Evolutionary conservation across 176 grass and related monocot species (phyloP).

Genomic region (Eleusine coracana): DNA sequence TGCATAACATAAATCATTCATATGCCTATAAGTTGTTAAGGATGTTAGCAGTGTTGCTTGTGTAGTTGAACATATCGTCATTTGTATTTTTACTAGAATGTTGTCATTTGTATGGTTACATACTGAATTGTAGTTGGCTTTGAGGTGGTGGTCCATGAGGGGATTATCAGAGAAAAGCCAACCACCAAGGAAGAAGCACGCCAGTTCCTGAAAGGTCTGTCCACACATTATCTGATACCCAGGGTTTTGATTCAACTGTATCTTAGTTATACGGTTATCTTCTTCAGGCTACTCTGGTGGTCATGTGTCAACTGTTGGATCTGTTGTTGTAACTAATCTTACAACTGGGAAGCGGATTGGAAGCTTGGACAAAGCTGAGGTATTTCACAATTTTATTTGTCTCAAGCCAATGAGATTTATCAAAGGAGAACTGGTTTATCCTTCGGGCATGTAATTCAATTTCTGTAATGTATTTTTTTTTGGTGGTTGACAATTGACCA

Average conservation of each 20-base stretch:
- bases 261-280: conserved; percentile 4
- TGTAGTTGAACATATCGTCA: conserved; percentile 22
- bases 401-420: background rate
- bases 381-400: conserved; percentile 22
- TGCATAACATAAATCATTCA: conserved; percentile 4
- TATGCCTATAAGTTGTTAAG: conserved; percentile 5
- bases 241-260: conserved; percentile 24
- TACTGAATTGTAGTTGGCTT: conserved; percentile 72
- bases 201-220: conserved; percentile 86
- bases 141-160: conserved; percentile 96
- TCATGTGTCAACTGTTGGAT: conserved; percentile 92
- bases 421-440: background rate
- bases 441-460: background rate
- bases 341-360: conserved; percentile 69
- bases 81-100: conserved; percentile 19
- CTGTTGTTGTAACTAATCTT: conserved; percentile 85
- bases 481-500: conserved; percentile 15
- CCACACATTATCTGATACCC: background rate
- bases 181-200: conserved; percentile 90
- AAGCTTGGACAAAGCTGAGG: conserved; percentile 92
- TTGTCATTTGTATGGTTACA: conserved; percentile 41
- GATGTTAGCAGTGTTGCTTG: conserved; percentile 4
- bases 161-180: conserved; percentile 97
- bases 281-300: conserved; percentile 82
- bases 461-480: conserved; percentile 7